These are phyloP conservation scores for Acanthamoeba lenticulata DNA, from an alignment of 208 protist genomes.

Conservation along the genomic window DNA sequence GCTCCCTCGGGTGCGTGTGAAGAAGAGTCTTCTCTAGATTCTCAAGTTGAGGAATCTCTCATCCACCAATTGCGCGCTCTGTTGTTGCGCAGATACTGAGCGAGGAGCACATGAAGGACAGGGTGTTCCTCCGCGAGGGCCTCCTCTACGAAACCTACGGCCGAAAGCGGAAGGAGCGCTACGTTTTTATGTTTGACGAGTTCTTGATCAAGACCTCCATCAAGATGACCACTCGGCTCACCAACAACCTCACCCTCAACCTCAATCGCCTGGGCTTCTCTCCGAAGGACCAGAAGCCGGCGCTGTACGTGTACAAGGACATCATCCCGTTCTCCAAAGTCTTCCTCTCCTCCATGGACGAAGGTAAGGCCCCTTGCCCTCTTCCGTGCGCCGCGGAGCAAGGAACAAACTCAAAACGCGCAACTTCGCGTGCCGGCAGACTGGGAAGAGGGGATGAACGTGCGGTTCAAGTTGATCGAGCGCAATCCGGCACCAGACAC, in stretches of 20 bases:
- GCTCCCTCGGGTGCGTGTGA: not conserved
- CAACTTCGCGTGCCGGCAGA: not conserved
- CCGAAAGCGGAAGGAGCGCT: not conserved
- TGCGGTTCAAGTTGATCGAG: constrained; percentile 20
- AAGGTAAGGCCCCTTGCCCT: not conserved
- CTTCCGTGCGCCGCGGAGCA: not conserved
- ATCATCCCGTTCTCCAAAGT: constrained; percentile 24
- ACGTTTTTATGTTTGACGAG: constrained; percentile 53
- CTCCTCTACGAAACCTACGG: not conserved
- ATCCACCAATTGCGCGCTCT: too few relatives aligned
- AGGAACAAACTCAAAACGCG: too few relatives aligned
- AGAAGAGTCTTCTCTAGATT: not conserved
- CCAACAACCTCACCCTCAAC: not conserved
- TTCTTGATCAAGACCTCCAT: constrained; percentile 28
- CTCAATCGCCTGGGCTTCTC: not conserved
- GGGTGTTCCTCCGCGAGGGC: constrained; percentile 4
- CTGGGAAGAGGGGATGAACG: not conserved
- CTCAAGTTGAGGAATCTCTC: too few relatives aligned
- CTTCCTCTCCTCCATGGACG: not conserved
- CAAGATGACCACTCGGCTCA: not conserved
- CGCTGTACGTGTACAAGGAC: constrained; percentile 15
- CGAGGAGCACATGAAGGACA: not conserved
- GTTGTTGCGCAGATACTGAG: not conserved
- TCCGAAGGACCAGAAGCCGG: not conserved
- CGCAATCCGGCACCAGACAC: constrained; percentile 21